Conservation (phyloP, 305 asterid genomes). For the Nicotiana rustica region DNA sequence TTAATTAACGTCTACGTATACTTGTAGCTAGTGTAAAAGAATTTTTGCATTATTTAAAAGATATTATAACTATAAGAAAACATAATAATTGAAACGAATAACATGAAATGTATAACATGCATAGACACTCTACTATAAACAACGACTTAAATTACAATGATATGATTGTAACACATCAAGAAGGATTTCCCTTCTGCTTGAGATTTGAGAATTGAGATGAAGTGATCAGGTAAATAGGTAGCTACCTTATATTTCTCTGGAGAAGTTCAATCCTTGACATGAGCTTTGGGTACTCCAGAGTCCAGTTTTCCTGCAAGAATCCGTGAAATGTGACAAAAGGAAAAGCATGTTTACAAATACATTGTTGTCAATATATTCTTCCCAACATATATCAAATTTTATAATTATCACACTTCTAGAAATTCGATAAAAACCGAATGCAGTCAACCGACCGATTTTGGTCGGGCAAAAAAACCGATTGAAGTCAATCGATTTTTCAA, state of each 20-base stretch:
- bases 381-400: not conserved
- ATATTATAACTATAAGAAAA: too few relatives aligned
- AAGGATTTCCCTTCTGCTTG: not conserved
- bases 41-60: not conserved
- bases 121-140: too few relatives aligned
- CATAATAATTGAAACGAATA: not conserved
- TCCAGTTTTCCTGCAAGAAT: conserved; percentile 56
- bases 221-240: not conserved
- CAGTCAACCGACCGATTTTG: too few relatives aligned
- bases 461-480: too few relatives aligned
- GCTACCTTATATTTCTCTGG: conserved; percentile 65
- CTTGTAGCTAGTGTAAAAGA: too few relatives aligned
- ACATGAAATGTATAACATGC: not conserved
- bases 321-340: conserved; percentile 10
- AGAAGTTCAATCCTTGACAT: conserved; percentile 62
- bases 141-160: too few relatives aligned
- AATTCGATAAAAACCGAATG: too few relatives aligned
- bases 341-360: too few relatives aligned
- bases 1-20: too few relatives aligned
- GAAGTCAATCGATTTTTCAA: too few relatives aligned
- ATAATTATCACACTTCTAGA: not conserved
- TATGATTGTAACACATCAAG: not conserved
- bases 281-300: conserved; percentile 62
- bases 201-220: not conserved
- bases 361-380: not conserved